Evolutionary conservation across 257 asterid species (phyloP), one percentile per base, ranked within the genome.

Genomic region (Linderniella brevidens): DNA sequence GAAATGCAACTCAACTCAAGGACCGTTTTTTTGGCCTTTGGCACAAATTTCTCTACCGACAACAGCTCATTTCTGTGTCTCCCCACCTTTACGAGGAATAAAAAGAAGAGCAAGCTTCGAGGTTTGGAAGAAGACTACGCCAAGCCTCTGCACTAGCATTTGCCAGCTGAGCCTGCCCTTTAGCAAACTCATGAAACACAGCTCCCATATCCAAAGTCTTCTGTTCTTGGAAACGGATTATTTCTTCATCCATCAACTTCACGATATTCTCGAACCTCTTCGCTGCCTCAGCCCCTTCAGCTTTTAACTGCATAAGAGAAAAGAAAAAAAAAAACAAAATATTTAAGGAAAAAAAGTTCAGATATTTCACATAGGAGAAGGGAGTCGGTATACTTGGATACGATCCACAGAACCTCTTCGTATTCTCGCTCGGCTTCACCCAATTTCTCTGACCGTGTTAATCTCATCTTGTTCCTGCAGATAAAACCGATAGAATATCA

Each of bases 51-150:
- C 32, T 25, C 32, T 25, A 25, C 4, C 32, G 32, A 25, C 3
- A 25, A 25, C 32, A 25, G 32, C 32, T 25, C 32, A 25, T 25
- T 25, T 25, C 6, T 6, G 6, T 25, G 32, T 25, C 32, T 25
- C 32, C 6, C 6, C 4, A 25, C 32, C 3, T 25, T 25, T n/a
- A n/a, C n/a, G n/a, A 25, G 32, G 32, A 25, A 25, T 3, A 25
- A 25, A 6, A 25, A 25, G 32, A 25, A 25, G 32, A 25, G 32
- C 78, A 73, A 48, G 86, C 76, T 64, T 79, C 95, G 7, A 90
- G 82, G 75, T 81, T 85, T 58, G 94, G 99, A 67, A 90, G 96
- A 67, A 90, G 88, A 64, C 93, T 79, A 48, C 88, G 76, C 99
- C 99, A 90, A 11, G 93, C 94, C 16, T 71, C 92, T 11, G 93